Conservation (phyloP, 768 basidiomycete genomes). For the Pholiota molesta region DNA sequence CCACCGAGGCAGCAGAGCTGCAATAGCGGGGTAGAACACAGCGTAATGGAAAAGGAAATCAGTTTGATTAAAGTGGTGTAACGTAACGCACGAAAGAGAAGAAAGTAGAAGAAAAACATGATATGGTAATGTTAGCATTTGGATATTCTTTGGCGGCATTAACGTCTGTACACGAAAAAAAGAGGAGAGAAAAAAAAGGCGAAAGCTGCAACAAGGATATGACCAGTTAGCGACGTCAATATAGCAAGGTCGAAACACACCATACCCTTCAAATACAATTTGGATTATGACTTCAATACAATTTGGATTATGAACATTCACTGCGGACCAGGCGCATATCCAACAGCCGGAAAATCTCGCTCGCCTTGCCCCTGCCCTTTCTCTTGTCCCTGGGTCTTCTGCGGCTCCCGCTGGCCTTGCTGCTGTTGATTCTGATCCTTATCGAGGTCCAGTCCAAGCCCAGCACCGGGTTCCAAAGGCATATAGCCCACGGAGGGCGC, state of each 20-base stretch:
- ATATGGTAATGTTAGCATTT: not conserved
- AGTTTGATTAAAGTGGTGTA: not conserved
- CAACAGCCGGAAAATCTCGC: not conserved
- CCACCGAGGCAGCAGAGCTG: not conserved
- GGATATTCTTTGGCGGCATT: not conserved
- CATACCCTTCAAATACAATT: not conserved
- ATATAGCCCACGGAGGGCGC: constrained; percentile 19
- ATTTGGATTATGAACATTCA: too few species aligned
- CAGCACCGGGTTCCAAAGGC: not conserved
- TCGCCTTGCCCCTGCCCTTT: not conserved
- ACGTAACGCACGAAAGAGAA: not conserved
- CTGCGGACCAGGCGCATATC: not conserved
- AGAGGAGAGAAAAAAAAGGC: not conserved
- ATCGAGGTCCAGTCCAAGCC: not conserved
- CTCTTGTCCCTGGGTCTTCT: not conserved
- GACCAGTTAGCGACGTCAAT: not conserved
- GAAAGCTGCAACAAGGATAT: not conserved
- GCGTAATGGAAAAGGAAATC: not conserved
- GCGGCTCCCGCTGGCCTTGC: not conserved
- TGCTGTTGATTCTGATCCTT: not conserved
- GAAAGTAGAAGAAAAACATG: not conserved
- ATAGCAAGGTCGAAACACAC: not conserved
- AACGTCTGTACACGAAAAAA: not conserved
- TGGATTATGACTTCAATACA: too few species aligned
- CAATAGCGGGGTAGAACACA: not conserved